Percentiles rank a stretch among this genome's conserved stretches.
These are phyloP conservation scores for Phytopythium kandeliae DNA, from an alignment of 352 stramenopile genomes.

Conservation along the genomic window DNA sequence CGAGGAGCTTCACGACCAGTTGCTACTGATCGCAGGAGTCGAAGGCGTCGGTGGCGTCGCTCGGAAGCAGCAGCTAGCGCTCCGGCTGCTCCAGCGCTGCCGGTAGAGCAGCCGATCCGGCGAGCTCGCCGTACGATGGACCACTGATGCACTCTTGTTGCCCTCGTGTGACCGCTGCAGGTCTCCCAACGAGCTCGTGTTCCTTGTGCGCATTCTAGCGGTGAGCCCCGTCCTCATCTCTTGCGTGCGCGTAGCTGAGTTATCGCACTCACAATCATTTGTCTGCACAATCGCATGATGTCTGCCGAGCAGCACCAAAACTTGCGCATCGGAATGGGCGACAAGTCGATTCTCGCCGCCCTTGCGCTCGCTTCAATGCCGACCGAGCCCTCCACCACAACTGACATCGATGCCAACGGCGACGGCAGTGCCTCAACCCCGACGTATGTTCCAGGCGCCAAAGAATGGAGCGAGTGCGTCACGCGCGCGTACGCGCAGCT, in stretches of 20 bases:
- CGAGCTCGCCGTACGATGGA: no score
- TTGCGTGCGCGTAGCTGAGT: no score
- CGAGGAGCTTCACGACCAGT: slow-evolving; percentile 39
- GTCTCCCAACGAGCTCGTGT: slow-evolving; percentile 50
- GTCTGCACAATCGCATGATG: neutral
- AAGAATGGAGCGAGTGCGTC: slow-evolving; percentile 56
- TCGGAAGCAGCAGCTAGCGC: slow-evolving; percentile 56
- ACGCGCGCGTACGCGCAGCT: slow-evolving; percentile 63
- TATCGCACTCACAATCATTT: no score
- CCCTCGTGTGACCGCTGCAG: slow-evolving; percentile 11
- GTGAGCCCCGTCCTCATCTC: slow-evolving; percentile 17
- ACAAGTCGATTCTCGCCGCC: slow-evolving; percentile 72
- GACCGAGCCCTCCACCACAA: neutral
- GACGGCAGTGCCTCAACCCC: neutral
- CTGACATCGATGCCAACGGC: neutral
- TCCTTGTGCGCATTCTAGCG: slow-evolving; percentile 66
- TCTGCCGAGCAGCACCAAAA: slow-evolving; percentile 60
- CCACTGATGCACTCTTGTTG: neutral
- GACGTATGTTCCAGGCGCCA: slow-evolving; percentile 8
- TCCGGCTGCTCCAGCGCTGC: slow-evolving; percentile 51
- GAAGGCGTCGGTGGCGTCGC: slow-evolving; percentile 45
- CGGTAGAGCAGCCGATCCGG: slow-evolving; percentile 11
- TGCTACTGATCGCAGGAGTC: slow-evolving; percentile 52
- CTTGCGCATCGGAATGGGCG: slow-evolving; percentile 72
- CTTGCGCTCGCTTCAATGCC: slow-evolving; percentile 41